Conservation (phyloP, 805 yeast species). For the Candida bentonensis region DNA sequence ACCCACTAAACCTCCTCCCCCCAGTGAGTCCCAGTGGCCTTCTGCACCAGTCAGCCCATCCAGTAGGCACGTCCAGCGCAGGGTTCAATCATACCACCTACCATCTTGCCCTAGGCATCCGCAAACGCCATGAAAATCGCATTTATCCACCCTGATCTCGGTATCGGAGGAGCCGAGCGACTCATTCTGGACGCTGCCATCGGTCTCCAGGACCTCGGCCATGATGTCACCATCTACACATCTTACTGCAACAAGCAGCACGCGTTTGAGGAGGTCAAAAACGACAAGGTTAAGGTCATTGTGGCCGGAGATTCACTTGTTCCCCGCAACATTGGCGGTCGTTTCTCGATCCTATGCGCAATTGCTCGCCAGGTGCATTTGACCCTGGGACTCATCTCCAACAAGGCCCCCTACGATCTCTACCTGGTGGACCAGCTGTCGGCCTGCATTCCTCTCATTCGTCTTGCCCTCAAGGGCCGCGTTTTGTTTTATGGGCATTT, state of each 20-base stretch:
- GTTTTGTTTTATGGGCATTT: conserved; percentile 88
- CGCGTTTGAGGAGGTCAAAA: conserved; percentile 79
- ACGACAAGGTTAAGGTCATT: conserved; percentile 40
- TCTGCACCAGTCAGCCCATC: no score
- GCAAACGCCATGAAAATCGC: conserved; percentile 49
- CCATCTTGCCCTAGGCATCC: no score
- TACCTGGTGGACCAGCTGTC: conserved; percentile 82
- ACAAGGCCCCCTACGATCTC: conserved; percentile 43
- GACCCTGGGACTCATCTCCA: conserved; percentile 29
- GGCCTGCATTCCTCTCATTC: conserved; percentile 64
- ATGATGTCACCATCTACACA: conserved; percentile 58
- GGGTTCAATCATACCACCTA: no score
- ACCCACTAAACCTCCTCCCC: no score
- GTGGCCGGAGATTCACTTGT: conserved; percentile 71
- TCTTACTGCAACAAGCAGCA: conserved; percentile 82
- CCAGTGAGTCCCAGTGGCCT: background rate
- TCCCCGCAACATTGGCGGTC: conserved; percentile 57
- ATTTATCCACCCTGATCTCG: conserved; percentile 88
- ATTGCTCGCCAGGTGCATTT: conserved; percentile 68
- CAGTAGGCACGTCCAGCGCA: no score
- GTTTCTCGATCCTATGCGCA: conserved; percentile 69
- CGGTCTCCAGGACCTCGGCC: conserved; percentile 57
- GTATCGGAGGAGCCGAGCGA: conserved; percentile 96
- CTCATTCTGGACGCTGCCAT: conserved; percentile 93
- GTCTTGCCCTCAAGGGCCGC: conserved; percentile 24